These are phyloP conservation scores for Sugiyamaella novakii DNA, from an alignment of 1,139 yeast genomes.

Conservation along the genomic window DNA sequence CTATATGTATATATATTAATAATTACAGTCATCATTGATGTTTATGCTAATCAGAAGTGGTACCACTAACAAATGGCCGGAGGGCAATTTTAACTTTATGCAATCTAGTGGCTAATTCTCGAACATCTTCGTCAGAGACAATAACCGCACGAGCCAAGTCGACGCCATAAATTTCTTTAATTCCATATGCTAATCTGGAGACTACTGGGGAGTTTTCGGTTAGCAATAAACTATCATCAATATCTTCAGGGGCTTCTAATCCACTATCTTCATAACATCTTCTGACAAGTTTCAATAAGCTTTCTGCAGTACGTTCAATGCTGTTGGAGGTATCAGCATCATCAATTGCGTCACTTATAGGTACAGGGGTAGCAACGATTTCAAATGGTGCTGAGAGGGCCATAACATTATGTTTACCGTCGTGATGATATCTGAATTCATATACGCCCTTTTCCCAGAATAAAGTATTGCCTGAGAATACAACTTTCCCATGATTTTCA, in stretches of 20 bases:
- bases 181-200: slow-evolving; percentile 38
- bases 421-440: slow-evolving; percentile 75
- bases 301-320: slow-evolving; percentile 41
- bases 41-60: slow-evolving; percentile 15
- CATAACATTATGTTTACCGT: slow-evolving; percentile 70
- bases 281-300: slow-evolving; percentile 34
- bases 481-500: slow-evolving; percentile 52
- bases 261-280: slow-evolving; percentile 32
- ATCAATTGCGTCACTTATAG: slow-evolving; percentile 37
- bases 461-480: slow-evolving; percentile 54
- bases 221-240: slow-evolving; percentile 35
- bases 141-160: slow-evolving; percentile 42
- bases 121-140: slow-evolving; percentile 36
- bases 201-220: slow-evolving; percentile 32
- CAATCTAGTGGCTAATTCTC: slow-evolving; percentile 37
- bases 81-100: slow-evolving; percentile 37
- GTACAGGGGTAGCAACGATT: slow-evolving; percentile 50
- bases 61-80: slow-evolving; percentile 33
- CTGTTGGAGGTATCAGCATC: slow-evolving; percentile 18
- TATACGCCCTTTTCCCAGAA: slow-evolving; percentile 74
- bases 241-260: slow-evolving; percentile 31
- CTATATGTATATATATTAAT: background rate
- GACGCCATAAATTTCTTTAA: slow-evolving; percentile 39
- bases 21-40: background rate
- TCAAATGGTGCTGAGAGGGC: slow-evolving; percentile 73